phyloP scores from a whole-genome alignment of 768 basidiomycete species.

The Macrolepiota albuminosa region DNA sequence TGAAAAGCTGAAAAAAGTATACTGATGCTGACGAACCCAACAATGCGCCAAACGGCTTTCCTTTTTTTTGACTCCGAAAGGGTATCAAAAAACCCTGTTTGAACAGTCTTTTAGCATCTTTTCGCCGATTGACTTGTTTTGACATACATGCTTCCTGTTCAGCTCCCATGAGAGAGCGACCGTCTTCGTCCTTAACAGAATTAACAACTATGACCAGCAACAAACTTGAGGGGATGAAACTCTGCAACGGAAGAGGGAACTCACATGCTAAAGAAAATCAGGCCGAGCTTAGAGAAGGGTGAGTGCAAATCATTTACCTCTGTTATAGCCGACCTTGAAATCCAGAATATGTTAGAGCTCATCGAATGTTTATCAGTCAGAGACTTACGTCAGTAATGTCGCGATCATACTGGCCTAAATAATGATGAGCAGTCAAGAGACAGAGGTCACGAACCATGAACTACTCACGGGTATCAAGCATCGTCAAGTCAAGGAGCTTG shows the following conservation, averaged over 20 bases:
- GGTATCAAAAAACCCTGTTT: background rate
- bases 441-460: background rate
- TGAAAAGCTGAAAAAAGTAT: background rate
- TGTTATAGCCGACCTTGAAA: background rate
- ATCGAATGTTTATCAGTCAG: background rate
- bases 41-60: background rate
- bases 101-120: background rate
- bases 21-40: background rate
- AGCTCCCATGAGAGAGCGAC: background rate
- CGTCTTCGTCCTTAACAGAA: background rate
- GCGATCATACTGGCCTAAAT: background rate
- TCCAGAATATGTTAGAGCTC: too few species aligned
- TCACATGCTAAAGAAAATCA: background rate
- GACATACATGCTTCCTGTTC: background rate
- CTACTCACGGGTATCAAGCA: constrained; percentile 54
- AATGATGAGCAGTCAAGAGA: background rate
- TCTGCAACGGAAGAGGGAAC: background rate
- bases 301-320: background rate
- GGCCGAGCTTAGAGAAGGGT: background rate
- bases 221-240: background rate
- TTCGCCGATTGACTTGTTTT: background rate
- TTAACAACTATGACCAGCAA: background rate
- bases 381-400: background rate
- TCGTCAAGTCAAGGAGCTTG: constrained; percentile 52
- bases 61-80: background rate